Evolutionary conservation across 768 basidiomycete species (phyloP).

Genomic region (Rickenella mellea): DNA sequence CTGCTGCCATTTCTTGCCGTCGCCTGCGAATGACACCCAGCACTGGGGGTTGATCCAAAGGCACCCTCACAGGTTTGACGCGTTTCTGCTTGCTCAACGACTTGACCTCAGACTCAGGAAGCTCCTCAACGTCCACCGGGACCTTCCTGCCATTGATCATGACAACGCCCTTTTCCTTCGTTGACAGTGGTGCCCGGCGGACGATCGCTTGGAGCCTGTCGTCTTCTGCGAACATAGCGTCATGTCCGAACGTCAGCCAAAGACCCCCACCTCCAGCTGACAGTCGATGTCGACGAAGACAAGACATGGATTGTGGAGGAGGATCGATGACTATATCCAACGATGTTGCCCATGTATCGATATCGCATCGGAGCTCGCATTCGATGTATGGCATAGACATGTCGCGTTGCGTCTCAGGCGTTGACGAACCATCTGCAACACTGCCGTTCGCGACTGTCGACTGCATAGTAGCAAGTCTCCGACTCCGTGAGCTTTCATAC

Average conservation of each 20-base stretch:
- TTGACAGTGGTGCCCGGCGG: conserved; percentile 50
- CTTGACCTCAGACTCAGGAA: conserved; percentile 83
- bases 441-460: conserved; percentile 14
- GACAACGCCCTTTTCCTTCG: conserved; percentile 71
- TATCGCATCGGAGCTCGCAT: conserved; percentile 85
- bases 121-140: conserved; percentile 79
- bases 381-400: conserved; percentile 40
- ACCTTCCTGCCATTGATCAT: conserved; percentile 86
- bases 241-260: conserved; percentile 89
- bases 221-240: conserved; percentile 65
- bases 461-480: too few relatives aligned
- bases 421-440: conserved; percentile 12
- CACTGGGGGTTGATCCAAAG: conserved; percentile 89
- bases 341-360: conserved; percentile 79
- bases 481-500: conserved; percentile 59
- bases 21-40: conserved; percentile 59
- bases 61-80: conserved; percentile 75
- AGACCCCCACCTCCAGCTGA: conserved; percentile 84
- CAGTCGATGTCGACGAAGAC: conserved; percentile 78
- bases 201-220: conserved; percentile 72
- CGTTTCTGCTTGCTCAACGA: conserved; percentile 75
- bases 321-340: conserved; percentile 90
- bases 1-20: conserved; percentile 64
- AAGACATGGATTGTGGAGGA: conserved; percentile 74
- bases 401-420: conserved; percentile 8